Evolutionary conservation across 2,329 filamentous ascomycete species (phyloP), one percentile per base, ranked within the genome.

Genomic region (Diaporthe vaccinii): DNA sequence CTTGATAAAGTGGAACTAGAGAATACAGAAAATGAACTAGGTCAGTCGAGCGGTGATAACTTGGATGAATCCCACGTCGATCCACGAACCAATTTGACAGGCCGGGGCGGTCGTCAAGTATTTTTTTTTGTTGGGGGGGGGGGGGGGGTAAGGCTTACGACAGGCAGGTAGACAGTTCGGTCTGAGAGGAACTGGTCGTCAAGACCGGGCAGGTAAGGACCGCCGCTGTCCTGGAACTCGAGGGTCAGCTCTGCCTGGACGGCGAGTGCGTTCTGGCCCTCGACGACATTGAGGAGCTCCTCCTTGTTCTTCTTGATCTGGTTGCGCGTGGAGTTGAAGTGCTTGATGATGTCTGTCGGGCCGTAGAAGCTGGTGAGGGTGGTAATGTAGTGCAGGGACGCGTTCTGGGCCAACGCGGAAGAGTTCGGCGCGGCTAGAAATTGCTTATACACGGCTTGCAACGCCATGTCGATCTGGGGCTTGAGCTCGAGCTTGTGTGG

Each of bases 151-250:
- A 22, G 71, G 89, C 93, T 82, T 89, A 98, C 96, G 86, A 98
- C 91, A 67, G 94, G 91, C 78, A 98, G 89, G 70, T 91, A 91
- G 77, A 95, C 95, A 73, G 91, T 91, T 80, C 93, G 93, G 84
- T 98, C 95, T 74, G 94, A 88, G 75, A 99, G 86, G 84, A 98
- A 98, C 86, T 98, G 98, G 87, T 98, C 95, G 81, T 98, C 96
- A 67, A 99, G 88, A 65, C 92, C 92, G 7, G 96, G 96, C 74
- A 98, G 90, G 86, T 97, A 98, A 78, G 93, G 90, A 78, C 95
- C 96, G 78, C 96, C 97, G 78, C 93, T 92, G 77, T 89, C 91
- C 74, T 92, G 83, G 83, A 99, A 98, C 82, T 97, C 93, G 65
- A 98, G 85, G 2, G 91, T 92, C 34, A 95, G 97, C 81, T 98